Base-by-base conservation (phyloP, 2,329 filamentous ascomycete genomes). In the Septoria linicola region DNA sequence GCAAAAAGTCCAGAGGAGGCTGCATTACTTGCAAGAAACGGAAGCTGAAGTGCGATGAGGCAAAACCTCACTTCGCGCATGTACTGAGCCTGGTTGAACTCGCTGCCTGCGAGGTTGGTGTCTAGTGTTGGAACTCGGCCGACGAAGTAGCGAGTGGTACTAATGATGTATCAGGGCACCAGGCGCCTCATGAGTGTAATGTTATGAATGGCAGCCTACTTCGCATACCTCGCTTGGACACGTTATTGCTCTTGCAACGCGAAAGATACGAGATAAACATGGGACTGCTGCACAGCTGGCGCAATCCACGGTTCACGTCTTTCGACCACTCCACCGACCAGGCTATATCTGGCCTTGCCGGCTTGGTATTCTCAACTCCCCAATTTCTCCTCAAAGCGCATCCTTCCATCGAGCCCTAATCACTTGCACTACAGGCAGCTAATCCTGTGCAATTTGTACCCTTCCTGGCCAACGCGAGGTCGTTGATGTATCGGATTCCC, bases 1-100 rank as follows among this genome's bases (percentile, higher is more conserved):
- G 47, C 42, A 48, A 41, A 31, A 61, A 60, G 34, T 51, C 53
- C 7, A 45, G 57, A 34, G 31, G n/a, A 4, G 59, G 59, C 10
- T 61, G 59, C 36, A 19, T 40, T 2, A 59, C 57, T 8, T 61
- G 59, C 47, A 58, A 55, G 63, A 70, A 75, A 13, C 73, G 78
- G 43, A 76, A 76, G 40, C 73, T 81, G 46, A 81, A 81, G 61
- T 82, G 79, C 59, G 78, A 80, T 55, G 78, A 81, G 64, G 64
- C 63, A 14, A 78, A 73, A 40, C 78, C 78, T 1, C 67, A 65
- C 57, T 50, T 65, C 57, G 7, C 63, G 60, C 61, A 64, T 64
- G 41, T 65, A 65, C 35, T 59, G 53, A n/a, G 55, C 52, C 40
- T 65, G 63, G 36, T 25, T 25, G 13, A 40, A 46, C 8, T 41